Conservation (phyloP, 2,329 filamentous ascomycete genomes). For the Zymoseptoria ardabiliae region DNA sequence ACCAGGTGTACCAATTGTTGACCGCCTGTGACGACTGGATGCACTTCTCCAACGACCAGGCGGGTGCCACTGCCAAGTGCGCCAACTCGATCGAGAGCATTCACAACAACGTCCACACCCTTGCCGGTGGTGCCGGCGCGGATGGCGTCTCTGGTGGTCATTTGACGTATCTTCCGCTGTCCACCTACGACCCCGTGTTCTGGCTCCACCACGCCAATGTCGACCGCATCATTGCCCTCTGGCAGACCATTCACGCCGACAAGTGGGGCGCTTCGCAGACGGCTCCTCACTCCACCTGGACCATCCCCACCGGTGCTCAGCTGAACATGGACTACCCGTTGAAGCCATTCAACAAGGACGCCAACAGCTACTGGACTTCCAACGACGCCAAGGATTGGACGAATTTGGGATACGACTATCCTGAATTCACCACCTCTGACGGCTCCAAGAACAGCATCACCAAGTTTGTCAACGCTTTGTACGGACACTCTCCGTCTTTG, state of each 20-base stretch:
- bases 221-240: constrained; percentile 67
- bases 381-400: constrained; percentile 56
- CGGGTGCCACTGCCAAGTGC: constrained; percentile 18
- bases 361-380: constrained; percentile 61
- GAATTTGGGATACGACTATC: constrained; percentile 66
- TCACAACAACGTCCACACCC: constrained; percentile 26
- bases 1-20: constrained; percentile 25
- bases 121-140: constrained; percentile 16
- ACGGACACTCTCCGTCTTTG: constrained; percentile 35
- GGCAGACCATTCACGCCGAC: constrained; percentile 66
- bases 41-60: constrained; percentile 22
- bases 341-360: constrained; percentile 55
- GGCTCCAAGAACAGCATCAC: constrained; percentile 38
- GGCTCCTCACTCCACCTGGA: constrained; percentile 51
- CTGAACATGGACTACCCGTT: constrained; percentile 16
- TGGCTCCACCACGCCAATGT: constrained; percentile 67
- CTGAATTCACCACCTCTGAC: constrained; percentile 48
- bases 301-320: constrained; percentile 46
- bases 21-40: constrained; percentile 22
- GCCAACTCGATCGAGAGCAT: constrained; percentile 24
- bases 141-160: constrained; percentile 42
- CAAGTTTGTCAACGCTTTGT: constrained; percentile 44
- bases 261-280: constrained; percentile 56
- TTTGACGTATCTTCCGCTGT: constrained; percentile 62
- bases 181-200: constrained; percentile 72